These are phyloP conservation scores for Leptodontidium sp. DNA, from an alignment of 2,329 filamentous ascomycete genomes.

Conservation along the genomic window DNA sequence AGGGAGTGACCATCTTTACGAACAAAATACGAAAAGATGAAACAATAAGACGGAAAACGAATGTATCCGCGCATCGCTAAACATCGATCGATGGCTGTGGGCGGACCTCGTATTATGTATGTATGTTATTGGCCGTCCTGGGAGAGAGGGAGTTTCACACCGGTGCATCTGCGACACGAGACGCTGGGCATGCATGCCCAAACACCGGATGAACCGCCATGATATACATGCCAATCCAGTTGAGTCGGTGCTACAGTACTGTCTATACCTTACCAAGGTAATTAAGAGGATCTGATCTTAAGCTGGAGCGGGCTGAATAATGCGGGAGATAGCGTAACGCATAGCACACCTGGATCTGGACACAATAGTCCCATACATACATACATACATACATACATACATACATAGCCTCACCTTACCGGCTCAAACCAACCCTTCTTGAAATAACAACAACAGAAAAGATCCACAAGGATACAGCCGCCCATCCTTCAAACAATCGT, in stretches of 20 bases:
- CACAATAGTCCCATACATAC: no score
- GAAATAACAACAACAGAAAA: background rate
- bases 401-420: no score
- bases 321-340: no score
- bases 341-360: no score
- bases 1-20: no score
- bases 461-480: background rate
- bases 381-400: no score
- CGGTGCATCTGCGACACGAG: background rate
- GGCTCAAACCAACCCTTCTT: background rate
- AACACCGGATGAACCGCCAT: constrained; percentile 6
- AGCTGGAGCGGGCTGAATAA: no score
- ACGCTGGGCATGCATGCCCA: background rate
- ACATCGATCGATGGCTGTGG: background rate
- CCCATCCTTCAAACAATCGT: background rate
- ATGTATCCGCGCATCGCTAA: no score
- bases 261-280: background rate
- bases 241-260: background rate
- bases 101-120: background rate
- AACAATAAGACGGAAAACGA: no score
- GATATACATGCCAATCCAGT: background rate
- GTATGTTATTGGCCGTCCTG: background rate
- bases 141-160: constrained; percentile 2
- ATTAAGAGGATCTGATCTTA: background rate
- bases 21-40: no score